Evolutionary conservation across 371 early-diverging fungal species (phyloP), one percentile per base, ranked within the genome.

Genomic region (Umbelopsis sp.): DNA sequence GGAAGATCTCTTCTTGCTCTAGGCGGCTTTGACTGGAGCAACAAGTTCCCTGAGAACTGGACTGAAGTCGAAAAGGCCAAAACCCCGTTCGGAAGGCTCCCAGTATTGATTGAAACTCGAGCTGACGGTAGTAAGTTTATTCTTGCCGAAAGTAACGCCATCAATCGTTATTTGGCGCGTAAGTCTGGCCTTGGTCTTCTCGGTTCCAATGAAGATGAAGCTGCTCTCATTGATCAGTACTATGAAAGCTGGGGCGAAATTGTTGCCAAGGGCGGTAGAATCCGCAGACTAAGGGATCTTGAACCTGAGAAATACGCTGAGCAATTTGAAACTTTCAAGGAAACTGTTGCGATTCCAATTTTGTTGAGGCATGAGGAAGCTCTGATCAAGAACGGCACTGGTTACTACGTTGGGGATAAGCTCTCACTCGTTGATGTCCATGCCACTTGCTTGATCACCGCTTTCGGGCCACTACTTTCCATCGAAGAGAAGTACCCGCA

Each of bases 71-170:
- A 67, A 38, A 67, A 67, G 44, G 25, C 29, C 1, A 53, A 9
- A 2, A 53, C 57, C 3, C 67, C 67, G 11, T 25, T 67, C 16
- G 67, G 67, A 16, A 50, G 53, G 18, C 0, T 67, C 0, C 67
- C 67, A 20, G 57, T 67, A 14, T 22, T 67, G 3, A 52, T 44
- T 24, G 67, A 67, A 18, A 32, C 35, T 25, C 67, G 67, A 5
- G 16, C 32, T n/a, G 67, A 67, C 20, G 67, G 67, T 37, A 67
- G 22, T 38, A 64, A 44, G 53, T 67, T 67, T 41, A 57, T 67
- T 53, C 44, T 67, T 5, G 67, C 67, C 7, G 53, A 67, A 25
- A 44, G 22, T 29, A 67, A 52, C 57, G 67, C 67, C n/a, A 67
- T 67, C 16, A 52, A 32, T n/a, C 67, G 67, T 44, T 53, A 67